phyloP scores from a whole-genome alignment of 2,329 filamentous ascomycete species.

The Phaeomoniella chlamydospora region DNA sequence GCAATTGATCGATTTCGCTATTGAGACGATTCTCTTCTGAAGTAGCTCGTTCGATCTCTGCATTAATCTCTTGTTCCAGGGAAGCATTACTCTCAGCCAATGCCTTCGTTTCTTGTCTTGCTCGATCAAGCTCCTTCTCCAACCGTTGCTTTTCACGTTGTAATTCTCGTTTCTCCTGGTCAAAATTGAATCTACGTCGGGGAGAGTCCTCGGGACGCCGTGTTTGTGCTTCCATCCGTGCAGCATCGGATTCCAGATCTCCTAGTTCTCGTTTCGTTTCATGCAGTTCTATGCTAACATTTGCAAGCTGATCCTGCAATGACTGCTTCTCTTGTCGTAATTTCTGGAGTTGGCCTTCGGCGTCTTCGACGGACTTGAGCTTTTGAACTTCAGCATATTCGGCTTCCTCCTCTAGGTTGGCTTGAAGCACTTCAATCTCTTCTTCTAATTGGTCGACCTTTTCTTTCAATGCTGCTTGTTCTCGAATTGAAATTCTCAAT shows the following conservation, averaged over 20 bases:
- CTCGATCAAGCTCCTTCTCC: conserved; percentile 50
- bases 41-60: conserved; percentile 51
- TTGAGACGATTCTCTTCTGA: conserved; percentile 49
- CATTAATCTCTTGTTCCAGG: conserved; percentile 49
- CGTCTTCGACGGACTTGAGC: conserved; percentile 42
- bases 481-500: conserved; percentile 51
- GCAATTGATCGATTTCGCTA: conserved; percentile 32
- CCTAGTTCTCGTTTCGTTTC: conserved; percentile 41
- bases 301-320: conserved; percentile 49
- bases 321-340: conserved; percentile 45
- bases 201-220: conserved; percentile 36
- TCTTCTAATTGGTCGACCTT: conserved; percentile 58
- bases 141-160: conserved; percentile 53
- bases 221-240: conserved; percentile 44
- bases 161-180: conserved; percentile 55
- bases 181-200: conserved; percentile 43
- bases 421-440: conserved; percentile 60
- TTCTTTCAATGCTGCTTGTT: conserved; percentile 40
- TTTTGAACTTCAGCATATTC: conserved; percentile 44
- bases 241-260: conserved; percentile 49
- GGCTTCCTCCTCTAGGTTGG: conserved; percentile 48
- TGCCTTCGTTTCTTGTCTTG: conserved; percentile 48
- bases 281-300: conserved; percentile 45
- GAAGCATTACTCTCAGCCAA: conserved; percentile 42
- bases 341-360: conserved; percentile 41